Conservation (phyloP, 2,329 filamentous ascomycete species). For the Curvularia verruculosa region DNA sequence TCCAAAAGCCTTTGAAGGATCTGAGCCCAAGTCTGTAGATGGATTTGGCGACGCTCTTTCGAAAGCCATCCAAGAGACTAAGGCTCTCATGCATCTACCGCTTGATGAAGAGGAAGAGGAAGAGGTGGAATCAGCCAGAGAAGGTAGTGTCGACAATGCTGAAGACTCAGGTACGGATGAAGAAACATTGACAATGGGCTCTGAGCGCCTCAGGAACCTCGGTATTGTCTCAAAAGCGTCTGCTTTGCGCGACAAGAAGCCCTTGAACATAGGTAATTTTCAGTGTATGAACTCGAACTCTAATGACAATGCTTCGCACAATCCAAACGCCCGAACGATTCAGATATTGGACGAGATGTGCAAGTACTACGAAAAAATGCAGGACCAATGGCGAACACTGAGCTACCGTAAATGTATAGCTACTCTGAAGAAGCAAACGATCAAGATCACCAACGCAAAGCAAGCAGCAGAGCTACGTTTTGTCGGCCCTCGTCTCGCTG, state of each 20-base stretch:
- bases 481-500: constrained; percentile 75
- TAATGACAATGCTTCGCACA: constrained; percentile 53
- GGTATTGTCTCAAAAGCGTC: constrained; percentile 13
- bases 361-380: constrained; percentile 74
- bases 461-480: constrained; percentile 71
- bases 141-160: constrained; percentile 32
- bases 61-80: constrained; percentile 67
- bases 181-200: constrained; percentile 18
- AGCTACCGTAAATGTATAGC: constrained; percentile 79
- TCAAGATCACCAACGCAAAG: constrained; percentile 69
- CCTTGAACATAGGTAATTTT: constrained; percentile 53
- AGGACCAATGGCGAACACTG: constrained; percentile 76
- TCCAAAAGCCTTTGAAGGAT: constrained; percentile 9
- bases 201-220: constrained; percentile 18
- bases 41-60: constrained; percentile 64
- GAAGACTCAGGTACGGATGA: constrained; percentile 33
- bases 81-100: constrained; percentile 63
- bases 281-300: constrained; percentile 66
- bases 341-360: constrained; percentile 78
- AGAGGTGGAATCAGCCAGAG: constrained; percentile 30
- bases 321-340: constrained; percentile 78
- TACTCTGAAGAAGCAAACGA: constrained; percentile 70
- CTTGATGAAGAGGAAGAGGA: constrained; percentile 53
- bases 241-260: constrained; percentile 21
- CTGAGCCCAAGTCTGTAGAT: background rate